Percentiles rank a stretch among this genome's conserved stretches.
phyloP scores from a whole-genome alignment of 78 protist species.

The Dictyostelium intermedium region DNA sequence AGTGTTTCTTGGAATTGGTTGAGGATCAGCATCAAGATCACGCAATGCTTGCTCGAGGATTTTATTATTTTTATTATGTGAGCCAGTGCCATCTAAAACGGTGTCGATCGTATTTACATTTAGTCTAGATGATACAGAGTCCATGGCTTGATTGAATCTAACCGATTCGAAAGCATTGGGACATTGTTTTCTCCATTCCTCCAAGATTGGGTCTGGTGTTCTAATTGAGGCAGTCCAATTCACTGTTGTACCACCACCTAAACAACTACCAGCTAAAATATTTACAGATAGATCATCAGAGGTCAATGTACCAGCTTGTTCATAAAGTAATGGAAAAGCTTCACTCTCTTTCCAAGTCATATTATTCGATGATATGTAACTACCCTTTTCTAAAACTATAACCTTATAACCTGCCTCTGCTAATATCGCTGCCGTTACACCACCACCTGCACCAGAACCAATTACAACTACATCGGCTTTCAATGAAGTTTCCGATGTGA shows the following conservation, averaged over 20 bases:
- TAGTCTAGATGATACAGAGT: slow-evolving; percentile 11
- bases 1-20: slow-evolving; percentile 55
- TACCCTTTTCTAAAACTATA: slow-evolving; percentile 65
- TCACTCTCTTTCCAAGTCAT: slow-evolving; percentile 59
- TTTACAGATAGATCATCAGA: slow-evolving; percentile 31
- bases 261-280: slow-evolving; percentile 69
- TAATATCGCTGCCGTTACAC: slow-evolving; percentile 63
- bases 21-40: background rate
- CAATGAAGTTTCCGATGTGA: slow-evolving; percentile 31
- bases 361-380: slow-evolving; percentile 16
- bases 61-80: slow-evolving; percentile 1
- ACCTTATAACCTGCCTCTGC: slow-evolving; percentile 59
- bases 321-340: slow-evolving; percentile 58
- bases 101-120: slow-evolving; percentile 34
- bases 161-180: slow-evolving; percentile 3
- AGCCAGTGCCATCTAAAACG: background rate
- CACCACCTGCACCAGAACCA: slow-evolving; percentile 83
- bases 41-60: background rate
- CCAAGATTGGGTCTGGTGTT: slow-evolving; percentile 36
- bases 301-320: slow-evolving; percentile 48
- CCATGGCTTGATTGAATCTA: slow-evolving; percentile 22
- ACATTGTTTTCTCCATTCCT: slow-evolving; percentile 57
- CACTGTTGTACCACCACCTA: slow-evolving; percentile 79
- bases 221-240: slow-evolving; percentile 76
- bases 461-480: slow-evolving; percentile 75